Evolutionary conservation across 345 rosid species (phyloP).

Genomic region (Angophora floribunda): DNA sequence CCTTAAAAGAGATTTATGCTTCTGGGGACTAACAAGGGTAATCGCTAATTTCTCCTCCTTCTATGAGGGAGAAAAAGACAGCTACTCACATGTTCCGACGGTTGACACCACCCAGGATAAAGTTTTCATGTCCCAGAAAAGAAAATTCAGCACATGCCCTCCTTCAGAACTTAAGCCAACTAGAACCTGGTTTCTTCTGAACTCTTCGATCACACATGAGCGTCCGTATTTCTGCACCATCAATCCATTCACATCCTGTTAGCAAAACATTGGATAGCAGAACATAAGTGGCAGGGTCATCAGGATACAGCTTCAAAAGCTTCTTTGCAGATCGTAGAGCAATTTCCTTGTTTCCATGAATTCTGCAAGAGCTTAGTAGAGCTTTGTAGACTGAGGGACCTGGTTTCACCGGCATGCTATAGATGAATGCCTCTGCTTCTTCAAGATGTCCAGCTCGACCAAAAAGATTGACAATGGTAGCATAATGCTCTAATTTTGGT

Average conservation of each 20-base stretch:
- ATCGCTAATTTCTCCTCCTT: background rate
- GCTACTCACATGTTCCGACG: background rate
- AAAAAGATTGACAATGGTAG: slow-evolving; percentile 20
- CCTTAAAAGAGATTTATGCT: background rate
- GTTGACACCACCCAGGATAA: background rate
- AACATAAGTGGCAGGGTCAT: slow-evolving; percentile 21
- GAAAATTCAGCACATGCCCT: background rate
- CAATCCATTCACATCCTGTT: slow-evolving; percentile 7
- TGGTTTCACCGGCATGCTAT: slow-evolving; percentile 10
- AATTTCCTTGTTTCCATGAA: slow-evolving; percentile 27
- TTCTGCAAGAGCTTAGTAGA: slow-evolving; percentile 22
- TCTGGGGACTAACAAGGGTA: background rate
- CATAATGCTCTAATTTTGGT: slow-evolving; percentile 20
- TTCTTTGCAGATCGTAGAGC: slow-evolving; percentile 12
- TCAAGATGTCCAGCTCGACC: slow-evolving; percentile 27
- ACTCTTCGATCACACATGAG: slow-evolving; percentile 18
- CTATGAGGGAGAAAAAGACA: background rate
- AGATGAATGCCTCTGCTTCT: slow-evolving; percentile 19
- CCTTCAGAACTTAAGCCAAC: slow-evolving; percentile 9
- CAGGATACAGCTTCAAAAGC: slow-evolving; percentile 22
- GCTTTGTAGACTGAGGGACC: slow-evolving; percentile 20
- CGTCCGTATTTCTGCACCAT: slow-evolving; percentile 8
- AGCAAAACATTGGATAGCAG: slow-evolving; percentile 15
- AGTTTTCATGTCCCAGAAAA: background rate
- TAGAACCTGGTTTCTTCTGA: slow-evolving; percentile 19